Conservation (phyloP, 352 stramenopile species). For the Pilasporangium apinafurcum region DNA sequence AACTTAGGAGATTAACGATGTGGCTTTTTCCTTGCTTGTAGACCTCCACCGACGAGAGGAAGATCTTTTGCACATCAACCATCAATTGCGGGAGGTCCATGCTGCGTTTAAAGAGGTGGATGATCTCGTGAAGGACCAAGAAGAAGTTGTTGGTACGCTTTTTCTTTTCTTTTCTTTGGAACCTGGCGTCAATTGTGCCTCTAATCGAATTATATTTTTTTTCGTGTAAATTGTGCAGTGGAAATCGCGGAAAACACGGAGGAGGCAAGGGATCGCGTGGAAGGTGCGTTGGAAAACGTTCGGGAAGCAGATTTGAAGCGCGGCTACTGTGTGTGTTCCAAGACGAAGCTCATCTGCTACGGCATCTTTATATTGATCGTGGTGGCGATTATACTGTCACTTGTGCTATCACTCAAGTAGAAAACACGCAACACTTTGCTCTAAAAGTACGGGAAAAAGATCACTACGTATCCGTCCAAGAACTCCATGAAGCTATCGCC, state of each 20-base stretch:
- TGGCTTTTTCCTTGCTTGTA: conserved; percentile 11
- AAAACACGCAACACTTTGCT: no score
- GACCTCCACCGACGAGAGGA: conserved; percentile 54
- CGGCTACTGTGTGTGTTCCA: conserved; percentile 46
- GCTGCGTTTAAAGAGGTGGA: conserved; percentile 62
- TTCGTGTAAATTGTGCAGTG: conserved; percentile 11
- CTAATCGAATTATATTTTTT: neutral
- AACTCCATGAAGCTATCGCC: no score
- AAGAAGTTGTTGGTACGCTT: conserved; percentile 52
- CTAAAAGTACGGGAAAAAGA: no score
- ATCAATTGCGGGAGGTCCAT: conserved; percentile 63
- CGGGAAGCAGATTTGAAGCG: conserved; percentile 43
- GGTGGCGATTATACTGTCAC: conserved; percentile 32
- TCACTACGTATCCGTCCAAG: no score
- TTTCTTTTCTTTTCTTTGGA: neutral
- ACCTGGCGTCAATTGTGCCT: neutral
- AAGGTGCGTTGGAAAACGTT: conserved; percentile 44
- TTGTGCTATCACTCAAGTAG: conserved; percentile 34
- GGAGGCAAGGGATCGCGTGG: conserved; percentile 35
- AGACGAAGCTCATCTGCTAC: conserved; percentile 56
- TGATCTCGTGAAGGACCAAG: conserved; percentile 51
- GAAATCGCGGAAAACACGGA: conserved; percentile 57
- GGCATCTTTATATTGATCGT: conserved; percentile 44
- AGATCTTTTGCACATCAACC: conserved; percentile 70
- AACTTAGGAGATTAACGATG: neutral